These are phyloP conservation scores for Immersiporthe knoxdaviesiana DNA, from an alignment of 2,329 filamentous ascomycete species.

Conservation along the genomic window DNA sequence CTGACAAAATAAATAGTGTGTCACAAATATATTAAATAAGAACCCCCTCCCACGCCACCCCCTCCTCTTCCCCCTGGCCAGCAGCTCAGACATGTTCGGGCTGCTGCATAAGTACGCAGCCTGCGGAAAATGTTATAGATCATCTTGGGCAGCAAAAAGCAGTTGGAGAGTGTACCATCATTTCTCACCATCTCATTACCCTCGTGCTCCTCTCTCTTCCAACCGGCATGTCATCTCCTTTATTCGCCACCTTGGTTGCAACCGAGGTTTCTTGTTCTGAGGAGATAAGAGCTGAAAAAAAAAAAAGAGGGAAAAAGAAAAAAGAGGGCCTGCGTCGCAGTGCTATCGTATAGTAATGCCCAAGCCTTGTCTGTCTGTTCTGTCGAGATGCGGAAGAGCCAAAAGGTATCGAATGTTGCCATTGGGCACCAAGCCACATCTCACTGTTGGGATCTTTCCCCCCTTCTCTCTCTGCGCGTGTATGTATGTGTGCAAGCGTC, in stretches of 20 bases:
- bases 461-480: not conserved
- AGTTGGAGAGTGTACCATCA: too few relatives aligned
- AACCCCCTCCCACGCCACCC: too few relatives aligned
- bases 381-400: not conserved
- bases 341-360: not conserved
- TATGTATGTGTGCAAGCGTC: not conserved
- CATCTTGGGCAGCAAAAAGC: too few relatives aligned
- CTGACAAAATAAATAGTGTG: too few relatives aligned
- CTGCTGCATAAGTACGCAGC: too few relatives aligned
- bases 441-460: not conserved
- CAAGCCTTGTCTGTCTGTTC: not conserved
- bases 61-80: too few relatives aligned
- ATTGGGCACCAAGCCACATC: not conserved
- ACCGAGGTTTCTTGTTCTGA: not conserved
- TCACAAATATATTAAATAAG: too few relatives aligned
- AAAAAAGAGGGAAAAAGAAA: not conserved
- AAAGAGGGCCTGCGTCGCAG: not conserved
- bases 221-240: not conserved
- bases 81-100: too few relatives aligned
- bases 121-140: too few relatives aligned
- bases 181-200: too few relatives aligned
- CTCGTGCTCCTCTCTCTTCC: too few relatives aligned
- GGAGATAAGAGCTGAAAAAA: not conserved
- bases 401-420: not conserved
- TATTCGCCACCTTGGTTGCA: not conserved